phyloP scores from a whole-genome alignment of 2,329 filamentous ascomycete genomes.

The Sporothrix inflata region DNA sequence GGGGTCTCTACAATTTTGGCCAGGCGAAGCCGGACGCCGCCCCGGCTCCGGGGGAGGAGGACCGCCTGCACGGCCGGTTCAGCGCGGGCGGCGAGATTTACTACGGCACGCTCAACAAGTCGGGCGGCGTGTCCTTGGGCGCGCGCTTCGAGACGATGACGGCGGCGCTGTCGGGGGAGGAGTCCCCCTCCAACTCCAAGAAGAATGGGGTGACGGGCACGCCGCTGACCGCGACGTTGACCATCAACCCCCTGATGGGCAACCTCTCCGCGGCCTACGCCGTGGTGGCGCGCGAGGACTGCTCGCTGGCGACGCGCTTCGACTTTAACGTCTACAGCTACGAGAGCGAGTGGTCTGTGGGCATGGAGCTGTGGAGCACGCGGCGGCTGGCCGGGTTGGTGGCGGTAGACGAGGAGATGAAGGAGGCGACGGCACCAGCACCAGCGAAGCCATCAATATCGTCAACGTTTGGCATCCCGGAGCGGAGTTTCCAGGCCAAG shows the following conservation, averaged over 20 bases:
- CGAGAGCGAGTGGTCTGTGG: constrained; percentile 90
- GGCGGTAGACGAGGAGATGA: constrained; percentile 38
- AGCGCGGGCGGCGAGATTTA: constrained; percentile 92
- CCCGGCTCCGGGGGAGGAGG: too few species aligned
- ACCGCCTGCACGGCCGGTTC: constrained; percentile 72
- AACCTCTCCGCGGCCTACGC: constrained; percentile 91
- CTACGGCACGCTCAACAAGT: constrained; percentile 93
- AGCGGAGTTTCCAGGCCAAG: constrained; percentile 53
- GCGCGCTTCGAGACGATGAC: constrained; percentile 76
- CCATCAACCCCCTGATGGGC: constrained; percentile 91
- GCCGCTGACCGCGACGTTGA: constrained; percentile 90
- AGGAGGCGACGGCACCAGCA: neutral
- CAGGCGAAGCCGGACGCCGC: too few species aligned
- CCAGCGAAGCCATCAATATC: neutral
- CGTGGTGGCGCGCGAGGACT: constrained; percentile 79
- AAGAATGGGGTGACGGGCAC: constrained; percentile 70
- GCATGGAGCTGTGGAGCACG: constrained; percentile 89
- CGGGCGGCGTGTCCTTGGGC: constrained; percentile 86
- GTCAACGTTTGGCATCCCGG: neutral
- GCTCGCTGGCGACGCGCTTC: constrained; percentile 86
- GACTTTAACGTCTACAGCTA: constrained; percentile 99
- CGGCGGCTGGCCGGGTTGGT: constrained; percentile 49
- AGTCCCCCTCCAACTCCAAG: neutral
- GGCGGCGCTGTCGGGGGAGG: constrained; percentile 53
- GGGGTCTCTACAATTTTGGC: constrained; percentile 94